Conservation (phyloP, 352 stramenopile genomes). For the Pythium phragmiticola region DNA sequence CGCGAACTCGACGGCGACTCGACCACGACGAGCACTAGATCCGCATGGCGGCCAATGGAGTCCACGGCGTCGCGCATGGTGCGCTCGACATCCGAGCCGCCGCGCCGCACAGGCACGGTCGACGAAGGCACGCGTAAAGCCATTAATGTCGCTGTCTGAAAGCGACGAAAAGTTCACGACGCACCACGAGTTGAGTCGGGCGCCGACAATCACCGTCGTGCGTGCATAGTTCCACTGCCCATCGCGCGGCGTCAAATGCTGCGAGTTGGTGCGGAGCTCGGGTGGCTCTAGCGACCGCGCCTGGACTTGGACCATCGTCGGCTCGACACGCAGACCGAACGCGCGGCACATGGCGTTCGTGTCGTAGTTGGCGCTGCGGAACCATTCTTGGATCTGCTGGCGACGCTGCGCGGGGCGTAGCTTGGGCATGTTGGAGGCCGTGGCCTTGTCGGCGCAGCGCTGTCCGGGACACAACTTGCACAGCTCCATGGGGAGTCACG, state of each 20-base stretch:
- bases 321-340: not conserved
- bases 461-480: not conserved
- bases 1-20: not conserved
- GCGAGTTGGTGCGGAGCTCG: not conserved
- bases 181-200: not conserved
- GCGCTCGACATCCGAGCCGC: not conserved
- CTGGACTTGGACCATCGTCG: not conserved
- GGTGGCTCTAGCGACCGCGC: not conserved
- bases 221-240: not conserved
- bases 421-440: not conserved
- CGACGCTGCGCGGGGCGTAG: not conserved
- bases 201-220: not conserved
- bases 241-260: not conserved
- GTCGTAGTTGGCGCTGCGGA: not conserved
- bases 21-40: not conserved
- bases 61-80: not conserved
- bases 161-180: conserved; percentile 2
- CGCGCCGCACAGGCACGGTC: not conserved
- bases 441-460: not conserved
- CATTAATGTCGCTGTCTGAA: not conserved
- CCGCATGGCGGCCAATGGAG: not conserved
- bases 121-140: not conserved
- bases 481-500: conserved; percentile 5
- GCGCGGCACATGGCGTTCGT: not conserved
- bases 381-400: not conserved